phyloP scores from a whole-genome alignment of 768 basidiomycete genomes.

The Calocera viscosa region DNA sequence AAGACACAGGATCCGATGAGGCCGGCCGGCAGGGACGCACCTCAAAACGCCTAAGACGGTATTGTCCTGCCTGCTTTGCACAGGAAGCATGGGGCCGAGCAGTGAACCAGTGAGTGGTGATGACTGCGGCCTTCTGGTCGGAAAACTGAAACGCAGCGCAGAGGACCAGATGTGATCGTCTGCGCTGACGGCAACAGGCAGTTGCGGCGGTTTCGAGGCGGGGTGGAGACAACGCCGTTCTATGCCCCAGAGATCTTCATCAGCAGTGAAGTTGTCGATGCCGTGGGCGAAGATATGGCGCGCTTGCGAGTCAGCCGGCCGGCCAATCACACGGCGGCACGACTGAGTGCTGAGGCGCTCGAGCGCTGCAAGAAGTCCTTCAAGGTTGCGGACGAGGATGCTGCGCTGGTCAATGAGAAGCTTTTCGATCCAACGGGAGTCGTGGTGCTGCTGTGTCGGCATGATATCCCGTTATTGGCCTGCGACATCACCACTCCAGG shows the following conservation, averaged over 20 bases:
- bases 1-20: background rate
- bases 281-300: background rate
- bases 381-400: conserved; percentile 10
- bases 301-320: background rate
- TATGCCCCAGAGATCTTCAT: background rate
- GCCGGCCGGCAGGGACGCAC: background rate
- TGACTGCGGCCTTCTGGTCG: background rate
- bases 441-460: conserved; percentile 12
- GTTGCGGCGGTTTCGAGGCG: background rate
- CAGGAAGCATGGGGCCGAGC: background rate
- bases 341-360: conserved; percentile 8
- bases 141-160: background rate
- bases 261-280: background rate
- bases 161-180: conserved; percentile 8
- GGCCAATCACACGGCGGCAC: background rate
- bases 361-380: conserved; percentile 12
- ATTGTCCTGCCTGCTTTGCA: background rate
- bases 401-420: conserved; percentile 4
- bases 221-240: background rate
- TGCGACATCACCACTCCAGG: conserved; percentile 10
- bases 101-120: too few relatives aligned
- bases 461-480: conserved; percentile 10
- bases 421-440: conserved; percentile 11
- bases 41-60: too few relatives aligned
- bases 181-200: conserved; percentile 1